Base-by-base conservation (phyloP, 768 basidiomycete genomes). In the Suillus weaverae region DNA sequence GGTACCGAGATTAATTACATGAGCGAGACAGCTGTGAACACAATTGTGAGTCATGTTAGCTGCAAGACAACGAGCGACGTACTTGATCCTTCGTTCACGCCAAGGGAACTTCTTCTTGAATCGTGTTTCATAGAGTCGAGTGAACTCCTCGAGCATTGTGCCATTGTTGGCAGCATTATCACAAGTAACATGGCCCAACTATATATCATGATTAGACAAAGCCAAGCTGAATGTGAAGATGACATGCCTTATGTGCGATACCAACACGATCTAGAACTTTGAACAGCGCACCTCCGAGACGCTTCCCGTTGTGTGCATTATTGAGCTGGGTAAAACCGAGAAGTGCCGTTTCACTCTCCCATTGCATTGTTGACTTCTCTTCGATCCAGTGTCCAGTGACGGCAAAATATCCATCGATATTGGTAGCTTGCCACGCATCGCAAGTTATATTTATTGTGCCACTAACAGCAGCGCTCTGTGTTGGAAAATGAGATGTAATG, bases 341-440 rank as follows among this genome's bases (percentile, higher is more conserved):
- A 3, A 83, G 68, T 1, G 76, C 73, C 3, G 22, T 64, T 32
- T 79, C 56, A 9, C 78, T 68, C 30, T 63, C 62, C 78, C 78
- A 81, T 14, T 63, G n/a, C 0, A 11, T 64, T 30, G 14, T 66
- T 48, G 66, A 69, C 63, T 36, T 50, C 64, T 77, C 76, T 63
- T 80, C 76, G 48, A 81, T 73, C 76, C 77, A 81, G 62, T 78
- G 76, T 14, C 67, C 78, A 76, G 66, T 81, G 9, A 81, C 74
- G 1, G 77, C 77, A 63, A 81, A 79, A 66, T 81, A 82, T 0
- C 69, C 70, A 59, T 81, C 75, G 0, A 59, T 65, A 63, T 81
- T 81, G 8, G 56, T 65, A 0, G 81, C 82, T 55, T 80, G 78
- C 81, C 80, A 82, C 1, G 72, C 76, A 62, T 83, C 77, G 62